Conservation (phyloP, 2,329 filamentous ascomycete genomes). For the Scedosporium dehoogii region DNA sequence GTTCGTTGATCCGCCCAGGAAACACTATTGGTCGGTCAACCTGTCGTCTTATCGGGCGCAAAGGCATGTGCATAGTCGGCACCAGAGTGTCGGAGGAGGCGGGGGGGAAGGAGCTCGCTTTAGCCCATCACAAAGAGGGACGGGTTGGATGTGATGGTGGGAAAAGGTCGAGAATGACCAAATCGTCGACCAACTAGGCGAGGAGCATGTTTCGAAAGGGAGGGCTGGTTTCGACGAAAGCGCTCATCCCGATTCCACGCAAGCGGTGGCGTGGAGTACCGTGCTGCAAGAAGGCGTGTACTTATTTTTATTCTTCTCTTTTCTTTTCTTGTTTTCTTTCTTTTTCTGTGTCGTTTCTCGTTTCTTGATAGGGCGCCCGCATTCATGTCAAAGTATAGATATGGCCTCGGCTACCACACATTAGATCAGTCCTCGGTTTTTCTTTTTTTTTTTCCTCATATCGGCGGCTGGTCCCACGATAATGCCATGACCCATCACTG, state of each 20-base stretch:
- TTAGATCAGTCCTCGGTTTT: neutral
- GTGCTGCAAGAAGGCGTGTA: neutral
- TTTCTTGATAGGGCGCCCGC: neutral
- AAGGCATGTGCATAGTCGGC: neutral
- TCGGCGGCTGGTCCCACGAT: neutral
- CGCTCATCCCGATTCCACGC: neutral
- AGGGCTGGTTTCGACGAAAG: slow-evolving; percentile 3
- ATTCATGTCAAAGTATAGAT: neutral
- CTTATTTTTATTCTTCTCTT: neutral
- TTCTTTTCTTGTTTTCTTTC: neutral
- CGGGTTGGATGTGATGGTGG: neutral
- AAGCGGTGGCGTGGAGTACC: neutral
- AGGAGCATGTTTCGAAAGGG: neutral
- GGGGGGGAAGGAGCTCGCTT: neutral
- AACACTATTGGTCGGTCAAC: neutral
- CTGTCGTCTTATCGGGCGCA: slow-evolving; percentile 5
- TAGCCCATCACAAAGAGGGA: neutral
- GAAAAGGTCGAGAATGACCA: neutral
- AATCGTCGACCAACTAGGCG: neutral
- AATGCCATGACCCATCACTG: neutral
- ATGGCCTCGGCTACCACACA: neutral
- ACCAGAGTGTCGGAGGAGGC: neutral
- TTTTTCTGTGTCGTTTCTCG: neutral
- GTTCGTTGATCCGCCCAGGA: neutral
- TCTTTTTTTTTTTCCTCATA: neutral